A percentile compares a stretch with the other conserved stretches of the same genome.
Conservation (phyloP, 2,329 filamentous ascomycete species). For the Aphanocladium album region DNA sequence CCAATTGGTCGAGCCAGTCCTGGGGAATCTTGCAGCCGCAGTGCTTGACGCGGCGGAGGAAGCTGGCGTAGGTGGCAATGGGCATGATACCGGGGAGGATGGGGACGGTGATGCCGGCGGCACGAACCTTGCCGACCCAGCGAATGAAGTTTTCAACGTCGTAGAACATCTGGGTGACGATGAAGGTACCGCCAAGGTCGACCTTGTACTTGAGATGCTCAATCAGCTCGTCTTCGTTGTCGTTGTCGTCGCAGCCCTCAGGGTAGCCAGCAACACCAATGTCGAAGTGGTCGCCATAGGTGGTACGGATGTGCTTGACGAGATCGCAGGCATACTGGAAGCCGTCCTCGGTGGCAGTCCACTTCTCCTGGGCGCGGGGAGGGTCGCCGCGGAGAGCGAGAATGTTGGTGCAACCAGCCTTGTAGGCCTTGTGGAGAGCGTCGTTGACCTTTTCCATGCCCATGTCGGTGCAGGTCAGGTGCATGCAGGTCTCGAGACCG, state of each 20-base stretch:
- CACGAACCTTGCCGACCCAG: slow-evolving; percentile 84
- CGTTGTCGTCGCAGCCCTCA: slow-evolving; percentile 90
- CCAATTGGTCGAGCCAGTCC: slow-evolving; percentile 73
- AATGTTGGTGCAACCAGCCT: slow-evolving; percentile 95
- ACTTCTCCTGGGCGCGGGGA: slow-evolving; percentile 87
- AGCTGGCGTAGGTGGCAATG: slow-evolving; percentile 92
- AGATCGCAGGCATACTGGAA: slow-evolving; percentile 93
- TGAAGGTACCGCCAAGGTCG: slow-evolving; percentile 86
- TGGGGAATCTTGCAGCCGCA: slow-evolving; percentile 81
- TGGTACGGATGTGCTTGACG: slow-evolving; percentile 73
- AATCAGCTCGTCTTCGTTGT: slow-evolving; percentile 76
- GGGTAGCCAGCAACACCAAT: slow-evolving; percentile 97
- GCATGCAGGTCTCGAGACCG: slow-evolving; percentile 97
- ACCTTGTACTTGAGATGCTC: slow-evolving; percentile 96
- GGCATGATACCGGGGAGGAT: slow-evolving; percentile 83
- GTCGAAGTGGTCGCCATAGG: slow-evolving; percentile 74
- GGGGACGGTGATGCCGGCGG: slow-evolving; percentile 74
- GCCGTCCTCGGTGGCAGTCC: slow-evolving; percentile 79
- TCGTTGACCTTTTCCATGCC: slow-evolving; percentile 85
- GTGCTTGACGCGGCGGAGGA: slow-evolving; percentile 84
- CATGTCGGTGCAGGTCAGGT: slow-evolving; percentile 98
- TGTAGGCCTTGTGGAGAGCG: slow-evolving; percentile 82
- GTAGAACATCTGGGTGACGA: slow-evolving; percentile 99
- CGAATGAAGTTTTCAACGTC: slow-evolving; percentile 90
- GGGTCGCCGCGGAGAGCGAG: slow-evolving; percentile 90